Evolutionary conservation across 495 filamentous ascomycete species (phyloP).

Genomic region (Hyphodiscus hymeniophilus): DNA sequence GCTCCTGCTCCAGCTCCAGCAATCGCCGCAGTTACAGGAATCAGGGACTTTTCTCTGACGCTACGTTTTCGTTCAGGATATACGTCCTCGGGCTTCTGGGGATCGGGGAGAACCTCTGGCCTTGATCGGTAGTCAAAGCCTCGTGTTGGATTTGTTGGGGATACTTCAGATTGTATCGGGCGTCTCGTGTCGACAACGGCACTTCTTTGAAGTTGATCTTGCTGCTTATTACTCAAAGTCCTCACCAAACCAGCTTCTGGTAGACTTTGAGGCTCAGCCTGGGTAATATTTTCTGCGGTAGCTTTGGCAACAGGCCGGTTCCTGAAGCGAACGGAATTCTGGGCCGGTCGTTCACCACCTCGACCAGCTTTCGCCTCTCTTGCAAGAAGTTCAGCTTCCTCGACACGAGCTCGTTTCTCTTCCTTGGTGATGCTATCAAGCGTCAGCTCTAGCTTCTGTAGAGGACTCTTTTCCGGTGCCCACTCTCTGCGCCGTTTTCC

Average conservation of each 20-base stretch:
- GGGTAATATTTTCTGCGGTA: conserved; percentile 1
- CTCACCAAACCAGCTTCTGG: conserved; percentile 11
- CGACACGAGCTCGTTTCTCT: conserved; percentile 73
- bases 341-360: conserved; percentile 19
- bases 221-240: conserved; percentile 15
- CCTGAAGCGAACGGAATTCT: conserved; percentile 24
- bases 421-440: conserved; percentile 86
- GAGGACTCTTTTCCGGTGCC: conserved; percentile 73
- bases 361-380: conserved; percentile 38
- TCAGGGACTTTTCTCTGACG: conserved; percentile 8
- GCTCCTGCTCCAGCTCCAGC: conserved; percentile 7
- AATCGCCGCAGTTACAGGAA: conserved; percentile 14
- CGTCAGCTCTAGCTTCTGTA: conserved; percentile 86
- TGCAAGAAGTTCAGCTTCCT: conserved; percentile 63
- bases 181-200: conserved; percentile 14
- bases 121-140: conserved; percentile 11
- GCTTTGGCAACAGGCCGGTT: conserved; percentile 22
- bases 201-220: conserved; percentile 20
- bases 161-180: conserved; percentile 1
- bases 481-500: conserved; percentile 37
- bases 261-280: conserved; percentile 15
- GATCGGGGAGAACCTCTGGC: neutral
- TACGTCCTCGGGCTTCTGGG: neutral
- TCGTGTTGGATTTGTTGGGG: neutral
- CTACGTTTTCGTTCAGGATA: conserved; percentile 10